Evolutionary conservation across 164 flowering plant genomes (phyloP).

Genomic region (Macadamia tetraphylla): DNA sequence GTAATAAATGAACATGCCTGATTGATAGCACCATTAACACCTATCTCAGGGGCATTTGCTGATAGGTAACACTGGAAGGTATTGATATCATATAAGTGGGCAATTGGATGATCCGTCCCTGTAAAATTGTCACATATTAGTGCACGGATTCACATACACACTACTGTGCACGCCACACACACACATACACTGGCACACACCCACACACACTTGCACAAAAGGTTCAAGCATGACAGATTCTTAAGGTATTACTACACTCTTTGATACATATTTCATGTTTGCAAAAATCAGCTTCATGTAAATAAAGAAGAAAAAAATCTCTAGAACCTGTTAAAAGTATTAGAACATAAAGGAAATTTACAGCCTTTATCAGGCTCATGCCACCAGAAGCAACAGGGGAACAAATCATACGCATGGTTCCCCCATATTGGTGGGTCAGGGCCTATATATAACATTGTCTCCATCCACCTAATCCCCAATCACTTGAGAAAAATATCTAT

Average conservation of each 20-base stretch:
- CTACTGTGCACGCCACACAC: no score
- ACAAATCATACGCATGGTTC: no score
- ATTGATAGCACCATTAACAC: slow-evolving; percentile 64
- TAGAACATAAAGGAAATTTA: no score
- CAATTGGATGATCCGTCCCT: slow-evolving; percentile 84
- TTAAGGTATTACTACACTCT: background rate
- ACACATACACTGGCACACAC: background rate
- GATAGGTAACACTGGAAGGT: slow-evolving; percentile 83
- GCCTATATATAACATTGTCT: background rate
- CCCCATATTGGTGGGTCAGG: background rate
- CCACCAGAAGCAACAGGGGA: no score
- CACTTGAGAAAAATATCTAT: no score
- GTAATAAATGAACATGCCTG: slow-evolving; percentile 38
- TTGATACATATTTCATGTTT: background rate
- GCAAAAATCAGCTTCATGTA: no score
- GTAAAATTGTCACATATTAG: slow-evolving; percentile 17
- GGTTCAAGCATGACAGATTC: background rate
- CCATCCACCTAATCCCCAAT: no score
- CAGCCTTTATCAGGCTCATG: no score
- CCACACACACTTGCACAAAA: slow-evolving; percentile 4
- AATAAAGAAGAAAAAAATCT: no score
- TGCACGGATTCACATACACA: no score
- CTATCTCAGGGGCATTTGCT: slow-evolving; percentile 53
- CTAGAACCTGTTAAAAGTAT: no score
- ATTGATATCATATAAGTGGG: slow-evolving; percentile 82